A percentile compares a stretch with the other conserved stretches of the same genome.
These are phyloP conservation scores for Aspergillus eucalypticola DNA, from an alignment of 2,329 filamentous ascomycete genomes.

Conservation along the genomic window DNA sequence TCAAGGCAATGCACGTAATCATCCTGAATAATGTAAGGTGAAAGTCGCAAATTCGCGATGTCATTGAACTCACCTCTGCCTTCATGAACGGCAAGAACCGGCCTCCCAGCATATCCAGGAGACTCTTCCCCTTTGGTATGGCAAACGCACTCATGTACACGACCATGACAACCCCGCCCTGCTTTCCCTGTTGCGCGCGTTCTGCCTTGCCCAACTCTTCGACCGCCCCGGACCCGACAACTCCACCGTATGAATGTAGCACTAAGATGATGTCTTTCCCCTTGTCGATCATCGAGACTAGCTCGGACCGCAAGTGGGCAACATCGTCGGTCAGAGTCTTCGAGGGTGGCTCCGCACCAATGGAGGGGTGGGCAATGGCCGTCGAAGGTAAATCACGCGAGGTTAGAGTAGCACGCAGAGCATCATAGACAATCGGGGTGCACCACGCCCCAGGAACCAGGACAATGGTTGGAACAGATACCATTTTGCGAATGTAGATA, in stretches of 20 bases:
- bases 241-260: slow-evolving; percentile 38
- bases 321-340: slow-evolving; percentile 41
- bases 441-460: slow-evolving; percentile 47
- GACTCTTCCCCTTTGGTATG: slow-evolving; percentile 34
- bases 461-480: slow-evolving; percentile 28
- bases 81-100: slow-evolving; percentile 22
- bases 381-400: slow-evolving; percentile 34
- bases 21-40: slow-evolving; percentile 10
- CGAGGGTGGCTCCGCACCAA: slow-evolving; percentile 32
- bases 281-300: slow-evolving; percentile 29
- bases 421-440: slow-evolving; percentile 32
- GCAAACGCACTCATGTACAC: slow-evolving; percentile 40
- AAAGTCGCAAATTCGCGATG: background rate
- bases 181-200: slow-evolving; percentile 26
- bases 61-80: slow-evolving; percentile 21
- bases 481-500: background rate
- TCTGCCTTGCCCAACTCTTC: slow-evolving; percentile 27
- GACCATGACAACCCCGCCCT: slow-evolving; percentile 31
- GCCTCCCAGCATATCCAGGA: slow-evolving; percentile 32
- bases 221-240: slow-evolving; percentile 32
- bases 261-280: slow-evolving; percentile 31
- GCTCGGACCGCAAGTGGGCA: slow-evolving; percentile 20
- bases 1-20: slow-evolving; percentile 19
- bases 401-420: slow-evolving; percentile 32
- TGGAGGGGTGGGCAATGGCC: slow-evolving; percentile 32